Percentiles rank a stretch among this genome's conserved stretches.
phyloP scores from a whole-genome alignment of 2,329 filamentous ascomycete species.

The Exserohilum turcica region DNA sequence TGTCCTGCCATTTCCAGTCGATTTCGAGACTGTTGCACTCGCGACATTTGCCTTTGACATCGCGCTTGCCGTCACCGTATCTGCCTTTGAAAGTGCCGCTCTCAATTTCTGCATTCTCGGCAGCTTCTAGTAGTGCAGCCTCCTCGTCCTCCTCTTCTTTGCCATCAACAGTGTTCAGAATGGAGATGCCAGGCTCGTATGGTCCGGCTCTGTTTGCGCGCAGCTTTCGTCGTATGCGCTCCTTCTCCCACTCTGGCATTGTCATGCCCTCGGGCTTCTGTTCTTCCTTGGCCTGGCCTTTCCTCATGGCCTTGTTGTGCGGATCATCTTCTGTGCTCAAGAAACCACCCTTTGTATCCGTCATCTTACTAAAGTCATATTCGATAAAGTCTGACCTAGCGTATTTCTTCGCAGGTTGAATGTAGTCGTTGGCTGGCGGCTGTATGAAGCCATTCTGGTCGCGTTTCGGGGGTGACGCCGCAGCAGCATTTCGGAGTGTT shows the following conservation, averaged over 20 bases:
- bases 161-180: conserved; percentile 60
- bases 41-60: conserved; percentile 71
- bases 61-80: conserved; percentile 42
- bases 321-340: conserved; percentile 90
- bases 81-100: conserved; percentile 40
- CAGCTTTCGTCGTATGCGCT: conserved; percentile 75
- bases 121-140: conserved; percentile 29
- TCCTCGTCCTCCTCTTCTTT: conserved; percentile 40
- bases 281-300: conserved; percentile 52
- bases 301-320: conserved; percentile 73
- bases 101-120: conserved; percentile 51
- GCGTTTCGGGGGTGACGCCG: conserved; percentile 48
- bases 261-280: conserved; percentile 87
- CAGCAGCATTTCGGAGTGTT: conserved; percentile 69
- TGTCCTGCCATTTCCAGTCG: conserved; percentile 92
- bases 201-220: conserved; percentile 76
- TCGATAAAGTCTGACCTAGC: conserved; percentile 81
- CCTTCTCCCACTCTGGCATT: conserved; percentile 85
- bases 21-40: conserved; percentile 87
- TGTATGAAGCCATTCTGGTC: conserved; percentile 46
- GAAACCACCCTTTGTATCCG: conserved; percentile 95
- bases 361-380: conserved; percentile 98
- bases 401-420: conserved; percentile 84
- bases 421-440: conserved; percentile 53
- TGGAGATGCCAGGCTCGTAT: conserved; percentile 87